A percentile compares a stretch with the other conserved stretches of the same genome.
Conservation (phyloP, 2,329 filamentous ascomycete species). For the Seiridium unicorne region DNA sequence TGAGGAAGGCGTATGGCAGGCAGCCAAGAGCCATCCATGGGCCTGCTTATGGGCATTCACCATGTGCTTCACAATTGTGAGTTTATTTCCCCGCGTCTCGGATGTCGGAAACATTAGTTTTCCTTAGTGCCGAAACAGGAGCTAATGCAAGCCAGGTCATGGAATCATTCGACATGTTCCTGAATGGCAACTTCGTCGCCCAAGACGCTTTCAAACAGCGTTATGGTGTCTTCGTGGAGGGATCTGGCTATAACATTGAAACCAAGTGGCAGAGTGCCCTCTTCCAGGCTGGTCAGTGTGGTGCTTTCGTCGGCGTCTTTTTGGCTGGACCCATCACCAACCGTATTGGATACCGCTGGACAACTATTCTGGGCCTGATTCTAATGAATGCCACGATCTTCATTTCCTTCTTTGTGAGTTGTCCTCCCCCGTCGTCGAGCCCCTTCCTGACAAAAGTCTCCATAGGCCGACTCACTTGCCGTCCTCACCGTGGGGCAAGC, state of each 20-base stretch:
- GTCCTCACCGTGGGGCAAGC: conserved; percentile 50
- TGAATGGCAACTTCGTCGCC: conserved; percentile 46
- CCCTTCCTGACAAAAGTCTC: neutral
- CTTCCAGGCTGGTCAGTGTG: conserved; percentile 30
- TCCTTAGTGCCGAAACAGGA: neutral
- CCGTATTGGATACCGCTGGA: conserved; percentile 34
- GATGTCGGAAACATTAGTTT: too few relatives aligned
- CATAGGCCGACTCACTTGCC: conserved; percentile 30
- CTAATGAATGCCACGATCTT: conserved; percentile 35
- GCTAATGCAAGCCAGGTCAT: conserved; percentile 34
- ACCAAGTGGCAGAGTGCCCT: conserved; percentile 40
- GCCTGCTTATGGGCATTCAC: conserved; percentile 45
- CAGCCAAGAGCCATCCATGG: conserved; percentile 38
- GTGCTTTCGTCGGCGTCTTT: conserved; percentile 34
- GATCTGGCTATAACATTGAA: conserved; percentile 26
- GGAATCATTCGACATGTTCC: conserved; percentile 49
- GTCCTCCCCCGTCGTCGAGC: neutral
- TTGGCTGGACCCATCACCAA: conserved; percentile 36
- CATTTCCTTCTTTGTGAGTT: conserved; percentile 53
- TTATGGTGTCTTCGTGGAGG: conserved; percentile 31
- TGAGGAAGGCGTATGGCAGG: conserved; percentile 35
- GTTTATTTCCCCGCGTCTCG: conserved; percentile 13
- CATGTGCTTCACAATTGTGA: conserved; percentile 50
- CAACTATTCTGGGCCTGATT: conserved; percentile 28
- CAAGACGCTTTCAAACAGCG: conserved; percentile 32